These are phyloP conservation scores for Prunus fruticosa DNA, from an alignment of 306 rosid genomes.

Conservation along the genomic window DNA sequence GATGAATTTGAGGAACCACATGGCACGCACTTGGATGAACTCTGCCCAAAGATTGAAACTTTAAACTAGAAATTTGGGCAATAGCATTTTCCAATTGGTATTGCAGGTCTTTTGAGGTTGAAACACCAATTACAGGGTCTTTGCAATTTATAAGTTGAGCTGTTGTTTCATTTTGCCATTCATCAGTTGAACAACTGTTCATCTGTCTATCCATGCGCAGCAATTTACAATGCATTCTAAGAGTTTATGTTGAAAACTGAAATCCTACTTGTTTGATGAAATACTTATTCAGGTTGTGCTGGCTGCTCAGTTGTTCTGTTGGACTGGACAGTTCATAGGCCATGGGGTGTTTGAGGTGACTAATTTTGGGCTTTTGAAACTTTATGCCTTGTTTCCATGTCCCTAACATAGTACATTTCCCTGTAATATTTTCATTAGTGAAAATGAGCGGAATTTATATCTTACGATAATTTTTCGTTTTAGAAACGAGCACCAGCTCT, in stretches of 20 bases:
- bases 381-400: not conserved
- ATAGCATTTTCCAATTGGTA: not conserved
- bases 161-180: too few relatives aligned
- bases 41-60: not conserved
- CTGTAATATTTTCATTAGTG: not conserved
- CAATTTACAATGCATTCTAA: not conserved
- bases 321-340: constrained; percentile 84
- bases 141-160: too few relatives aligned
- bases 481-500: constrained; percentile 94
- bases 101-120: not conserved
- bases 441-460: not conserved
- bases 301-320: constrained; percentile 77
- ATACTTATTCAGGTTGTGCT: constrained; percentile 52
- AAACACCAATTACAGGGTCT: too few relatives aligned
- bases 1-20: not conserved
- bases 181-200: not conserved
- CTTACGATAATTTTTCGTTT: not conserved
- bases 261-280: constrained; percentile 3
- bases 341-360: constrained; percentile 91
- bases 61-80: not conserved
- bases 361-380: constrained; percentile 8
- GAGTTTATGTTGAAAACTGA: not conserved
- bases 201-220: not conserved
- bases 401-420: constrained; percentile 9
- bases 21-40: not conserved